These are phyloP conservation scores for Geotrichum reessii DNA, from an alignment of 1,139 yeast species.

Conservation along the genomic window DNA sequence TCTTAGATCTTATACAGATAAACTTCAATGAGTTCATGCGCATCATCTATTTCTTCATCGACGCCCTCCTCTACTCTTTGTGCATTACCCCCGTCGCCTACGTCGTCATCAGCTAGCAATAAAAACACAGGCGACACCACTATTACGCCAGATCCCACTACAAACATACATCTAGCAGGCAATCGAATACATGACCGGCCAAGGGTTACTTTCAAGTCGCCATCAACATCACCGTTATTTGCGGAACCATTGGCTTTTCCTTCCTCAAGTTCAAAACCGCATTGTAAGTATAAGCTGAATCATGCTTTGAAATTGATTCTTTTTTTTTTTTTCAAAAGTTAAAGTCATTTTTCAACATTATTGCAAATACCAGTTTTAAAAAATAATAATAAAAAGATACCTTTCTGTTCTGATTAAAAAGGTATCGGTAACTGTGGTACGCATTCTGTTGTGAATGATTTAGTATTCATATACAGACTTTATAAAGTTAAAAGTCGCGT, in stretches of 20 bases:
- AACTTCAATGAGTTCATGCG: background rate
- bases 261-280: background rate
- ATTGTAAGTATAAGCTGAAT: background rate
- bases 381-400: too few relatives aligned
- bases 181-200: background rate
- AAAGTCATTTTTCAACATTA: too few relatives aligned
- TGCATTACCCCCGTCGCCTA: background rate
- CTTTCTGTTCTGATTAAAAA: too few relatives aligned
- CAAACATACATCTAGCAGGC: background rate
- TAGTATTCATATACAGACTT: background rate
- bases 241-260: background rate
- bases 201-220: background rate
- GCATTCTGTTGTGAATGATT: too few relatives aligned
- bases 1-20: background rate
- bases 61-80: background rate
- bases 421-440: too few relatives aligned
- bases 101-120: background rate
- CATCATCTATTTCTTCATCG: background rate
- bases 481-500: background rate
- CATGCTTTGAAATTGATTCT: too few relatives aligned
- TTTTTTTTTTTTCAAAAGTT: too few relatives aligned
- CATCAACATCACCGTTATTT: background rate
- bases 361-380: too few relatives aligned
- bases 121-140: background rate
- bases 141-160: background rate